phyloP scores from a whole-genome alignment of 176 grass and related monocot species.

The Rhynchospora breviuscula region DNA sequence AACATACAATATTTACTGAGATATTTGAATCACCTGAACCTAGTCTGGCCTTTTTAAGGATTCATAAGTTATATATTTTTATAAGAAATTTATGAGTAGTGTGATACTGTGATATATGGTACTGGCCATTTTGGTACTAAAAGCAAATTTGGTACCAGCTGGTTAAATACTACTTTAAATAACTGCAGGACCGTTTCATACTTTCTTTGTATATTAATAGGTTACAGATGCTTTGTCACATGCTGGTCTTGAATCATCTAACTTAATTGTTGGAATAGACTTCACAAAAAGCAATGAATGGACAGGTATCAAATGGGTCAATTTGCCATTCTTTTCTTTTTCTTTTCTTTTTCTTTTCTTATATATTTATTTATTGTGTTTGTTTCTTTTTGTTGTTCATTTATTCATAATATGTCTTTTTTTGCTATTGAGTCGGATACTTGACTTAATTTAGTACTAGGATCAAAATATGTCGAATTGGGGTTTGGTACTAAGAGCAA shows the following conservation, averaged over 20 bases:
- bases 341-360: background rate
- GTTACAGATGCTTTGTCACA: conserved; percentile 83
- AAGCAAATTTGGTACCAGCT: background rate
- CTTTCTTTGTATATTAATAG: conserved; percentile 31
- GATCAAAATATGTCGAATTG: background rate
- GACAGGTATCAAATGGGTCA: conserved; percentile 55
- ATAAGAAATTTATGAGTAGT: background rate
- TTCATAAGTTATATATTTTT: background rate
- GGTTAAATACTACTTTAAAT: background rate
- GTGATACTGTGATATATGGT: conserved; percentile 4
- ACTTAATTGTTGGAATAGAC: conserved; percentile 91
- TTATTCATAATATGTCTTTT: background rate
- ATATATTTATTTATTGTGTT: background rate
- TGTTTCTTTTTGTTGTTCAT: background rate
- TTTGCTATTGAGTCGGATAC: background rate
- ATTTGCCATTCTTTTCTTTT: background rate
- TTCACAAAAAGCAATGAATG: conserved; percentile 97
- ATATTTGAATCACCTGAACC: background rate
- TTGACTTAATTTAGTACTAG: background rate
- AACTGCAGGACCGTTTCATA: background rate
- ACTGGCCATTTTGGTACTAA: too few species aligned
- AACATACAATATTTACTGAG: background rate
- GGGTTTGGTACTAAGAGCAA: background rate
- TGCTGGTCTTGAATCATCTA: conserved; percentile 90
- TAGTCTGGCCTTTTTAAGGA: background rate